phyloP scores from a whole-genome alignment of 345 rosid genomes.

The Excoecaria cochinchinensis region DNA sequence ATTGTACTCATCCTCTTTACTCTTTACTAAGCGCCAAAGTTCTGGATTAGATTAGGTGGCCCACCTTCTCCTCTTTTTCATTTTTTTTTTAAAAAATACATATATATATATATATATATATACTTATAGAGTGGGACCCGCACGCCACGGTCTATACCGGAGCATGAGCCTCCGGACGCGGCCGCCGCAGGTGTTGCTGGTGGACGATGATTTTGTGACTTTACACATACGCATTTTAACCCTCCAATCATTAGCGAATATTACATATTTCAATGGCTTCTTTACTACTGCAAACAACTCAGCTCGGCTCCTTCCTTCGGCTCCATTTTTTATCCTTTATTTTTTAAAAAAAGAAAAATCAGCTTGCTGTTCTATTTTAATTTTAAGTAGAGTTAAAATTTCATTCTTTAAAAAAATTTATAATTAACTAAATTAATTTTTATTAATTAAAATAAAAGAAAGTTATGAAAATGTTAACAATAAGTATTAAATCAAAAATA shows the following conservation, averaged over 20 bases:
- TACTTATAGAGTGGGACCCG: too few relatives aligned
- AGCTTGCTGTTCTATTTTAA: too few relatives aligned
- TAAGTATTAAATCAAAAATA: too few relatives aligned
- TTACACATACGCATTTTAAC: constrained; percentile 21
- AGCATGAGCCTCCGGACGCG: constrained; percentile 47
- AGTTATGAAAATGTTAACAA: too few relatives aligned
- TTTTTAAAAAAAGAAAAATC: too few relatives aligned
- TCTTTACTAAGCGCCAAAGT: neutral
- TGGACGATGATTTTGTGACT: constrained; percentile 18
- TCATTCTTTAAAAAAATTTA: too few relatives aligned
- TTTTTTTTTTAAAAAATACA: too few relatives aligned
- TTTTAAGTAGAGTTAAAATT: too few relatives aligned
- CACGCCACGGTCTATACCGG: constrained; percentile 14
- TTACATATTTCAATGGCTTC: constrained; percentile 16
- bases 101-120: too few relatives aligned
- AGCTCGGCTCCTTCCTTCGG: neutral
- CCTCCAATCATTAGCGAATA: constrained; percentile 20
- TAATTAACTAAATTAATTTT: too few relatives aligned
- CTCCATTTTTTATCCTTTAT: neutral
- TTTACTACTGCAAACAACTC: constrained; percentile 5
- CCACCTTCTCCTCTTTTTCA: constrained; percentile 1
- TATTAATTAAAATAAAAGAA: too few relatives aligned
- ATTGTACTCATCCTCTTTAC: constrained; percentile 12
- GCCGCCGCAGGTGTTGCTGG: constrained; percentile 29
- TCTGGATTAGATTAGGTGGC: constrained; percentile 21